These are phyloP conservation scores for Aspergillus costaricaensis DNA, from an alignment of 2,329 filamentous ascomycete species.

Conservation along the genomic window DNA sequence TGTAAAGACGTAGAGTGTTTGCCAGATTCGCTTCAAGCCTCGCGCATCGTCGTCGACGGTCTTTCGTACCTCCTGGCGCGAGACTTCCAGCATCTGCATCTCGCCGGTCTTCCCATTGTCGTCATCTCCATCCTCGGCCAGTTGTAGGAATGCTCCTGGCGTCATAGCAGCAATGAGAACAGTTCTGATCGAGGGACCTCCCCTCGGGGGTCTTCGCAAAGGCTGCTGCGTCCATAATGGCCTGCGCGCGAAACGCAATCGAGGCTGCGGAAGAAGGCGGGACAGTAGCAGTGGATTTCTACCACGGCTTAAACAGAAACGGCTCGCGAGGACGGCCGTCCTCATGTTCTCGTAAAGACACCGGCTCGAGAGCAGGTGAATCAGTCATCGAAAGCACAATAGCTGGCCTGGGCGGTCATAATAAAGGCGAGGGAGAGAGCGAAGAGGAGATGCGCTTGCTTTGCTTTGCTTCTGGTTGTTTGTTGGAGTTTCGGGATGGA, in stretches of 20 bases:
- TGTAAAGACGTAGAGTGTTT: conserved; percentile 65
- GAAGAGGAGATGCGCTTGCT: conserved; percentile 6
- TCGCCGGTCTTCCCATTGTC: conserved; percentile 68
- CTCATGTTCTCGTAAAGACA: conserved; percentile 48
- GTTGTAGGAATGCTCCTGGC: conserved; percentile 61
- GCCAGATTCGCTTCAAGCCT: conserved; percentile 60
- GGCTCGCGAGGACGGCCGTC: conserved; percentile 51
- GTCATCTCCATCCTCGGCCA: conserved; percentile 54
- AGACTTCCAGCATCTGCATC: conserved; percentile 81
- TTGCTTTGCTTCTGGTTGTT: background rate
- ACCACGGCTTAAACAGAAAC: conserved; percentile 51
- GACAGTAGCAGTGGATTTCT: conserved; percentile 37
- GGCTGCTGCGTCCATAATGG: conserved; percentile 28
- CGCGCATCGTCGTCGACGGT: conserved; percentile 63
- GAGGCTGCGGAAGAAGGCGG: conserved; percentile 31
- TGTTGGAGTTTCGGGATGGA: background rate
- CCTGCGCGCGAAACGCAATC: conserved; percentile 29
- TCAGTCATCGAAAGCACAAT: conserved; percentile 11
- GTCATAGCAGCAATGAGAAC: conserved; percentile 51
- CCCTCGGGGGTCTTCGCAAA: conserved; percentile 20
- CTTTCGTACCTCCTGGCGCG: conserved; percentile 73
- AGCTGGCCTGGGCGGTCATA: background rate
- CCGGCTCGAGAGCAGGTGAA: conserved; percentile 1
- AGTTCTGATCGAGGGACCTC: conserved; percentile 29
- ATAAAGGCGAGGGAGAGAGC: background rate